phyloP scores from a whole-genome alignment of 805 yeast species.

The Blastobotrys muscicola region DNA sequence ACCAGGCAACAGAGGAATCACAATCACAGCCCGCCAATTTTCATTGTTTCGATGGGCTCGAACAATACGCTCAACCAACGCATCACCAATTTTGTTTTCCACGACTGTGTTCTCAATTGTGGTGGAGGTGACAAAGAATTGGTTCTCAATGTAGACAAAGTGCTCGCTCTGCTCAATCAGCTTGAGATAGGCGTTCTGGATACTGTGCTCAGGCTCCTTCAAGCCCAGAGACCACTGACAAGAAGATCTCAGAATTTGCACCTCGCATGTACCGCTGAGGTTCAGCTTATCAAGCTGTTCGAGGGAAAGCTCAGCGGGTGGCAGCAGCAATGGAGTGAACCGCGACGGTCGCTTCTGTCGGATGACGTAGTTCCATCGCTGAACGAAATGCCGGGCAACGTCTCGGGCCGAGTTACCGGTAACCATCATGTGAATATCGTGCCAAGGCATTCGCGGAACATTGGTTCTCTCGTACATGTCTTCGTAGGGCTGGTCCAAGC shows the following conservation, averaged over 20 bases:
- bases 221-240: conserved; percentile 92
- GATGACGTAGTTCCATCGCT: conserved; percentile 90
- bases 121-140: conserved; percentile 88
- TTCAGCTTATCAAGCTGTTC: conserved; percentile 54
- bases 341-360: conserved; percentile 93
- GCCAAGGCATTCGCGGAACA: conserved; percentile 99
- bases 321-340: conserved; percentile 82
- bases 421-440: conserved; percentile 93
- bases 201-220: conserved; percentile 74
- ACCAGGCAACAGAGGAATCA: conserved; percentile 97
- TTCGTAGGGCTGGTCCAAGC: conserved; percentile 76
- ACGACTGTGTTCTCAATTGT: conserved; percentile 64
- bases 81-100: conserved; percentile 88
- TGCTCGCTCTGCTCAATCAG: conserved; percentile 88
- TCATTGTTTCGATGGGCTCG: conserved; percentile 72
- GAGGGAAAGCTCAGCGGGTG: conserved; percentile 78
- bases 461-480: conserved; percentile 78
- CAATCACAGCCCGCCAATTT: conserved; percentile 81
- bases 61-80: conserved; percentile 90
- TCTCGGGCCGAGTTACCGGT: conserved; percentile 94
- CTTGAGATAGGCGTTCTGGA: conserved; percentile 86
- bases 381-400: conserved; percentile 86
- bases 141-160: conserved; percentile 90
- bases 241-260: conserved; percentile 81
- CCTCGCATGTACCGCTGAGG: conserved; percentile 79